Base-by-base conservation (phyloP, 441 rosid species). In the Daphne laureola region DNA sequence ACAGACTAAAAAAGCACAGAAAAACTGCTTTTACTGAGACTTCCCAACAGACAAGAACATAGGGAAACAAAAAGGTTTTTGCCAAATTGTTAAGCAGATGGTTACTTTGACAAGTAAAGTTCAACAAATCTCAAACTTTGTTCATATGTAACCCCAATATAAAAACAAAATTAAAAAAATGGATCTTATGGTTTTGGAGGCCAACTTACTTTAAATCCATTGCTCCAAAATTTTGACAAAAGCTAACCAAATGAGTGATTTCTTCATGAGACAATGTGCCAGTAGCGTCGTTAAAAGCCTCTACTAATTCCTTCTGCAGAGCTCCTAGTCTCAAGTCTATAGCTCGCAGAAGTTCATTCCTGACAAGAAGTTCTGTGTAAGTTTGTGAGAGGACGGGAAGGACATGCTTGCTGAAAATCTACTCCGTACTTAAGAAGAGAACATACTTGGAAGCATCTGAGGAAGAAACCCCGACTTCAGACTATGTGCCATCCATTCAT, bases 261-360 rank as follows among this genome's bases (percentile, higher is more conserved):
- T 81, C 87, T 48, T 75, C 41, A 45, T 61, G 14, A 16, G 80
- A 72, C 61, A 63, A 75, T 36, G 65, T 53, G 54, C 67, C 78
- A 66, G 61, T 67, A 47, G 69, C 80, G 43, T 66, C 64, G 57
- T 66, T 48, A 56, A 78, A 71, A 61, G 77, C 77, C 45, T 71
- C 65, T 61, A 77, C 72, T 64, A 78, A 57, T 46, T 84, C 87
- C 53, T 53, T 68, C 61, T 68, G 77, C 64, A 84, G 58, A 25
- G 83, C 87, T 11, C 68, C 63, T 36, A 81, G 71, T 70, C 91
- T 78, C 49, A 71, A 71, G 55, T 78, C 83, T 77, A 81, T 78
- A 51, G 87, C 91, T 66, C 63, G 69, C 67, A 79, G 60, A 53
- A 79, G 69, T 58, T 73, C 85, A 69, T 77, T 80, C 73, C 91